Evolutionary conservation across 2,329 filamentous ascomycete species (phyloP).

Genomic region (Diplodia corticola): DNA sequence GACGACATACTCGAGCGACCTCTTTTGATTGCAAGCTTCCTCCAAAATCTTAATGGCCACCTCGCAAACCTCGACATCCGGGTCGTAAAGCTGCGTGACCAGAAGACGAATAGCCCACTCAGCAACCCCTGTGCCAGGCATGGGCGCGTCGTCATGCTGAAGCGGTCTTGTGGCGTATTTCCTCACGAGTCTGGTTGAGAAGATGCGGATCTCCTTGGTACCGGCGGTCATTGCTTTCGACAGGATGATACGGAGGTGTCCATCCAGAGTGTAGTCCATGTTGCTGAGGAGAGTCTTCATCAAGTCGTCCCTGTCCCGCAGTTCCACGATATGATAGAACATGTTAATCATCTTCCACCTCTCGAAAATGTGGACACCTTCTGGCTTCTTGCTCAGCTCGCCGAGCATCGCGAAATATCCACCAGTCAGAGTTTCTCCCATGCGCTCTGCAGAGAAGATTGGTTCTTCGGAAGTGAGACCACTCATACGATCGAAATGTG

Average conservation of each 20-base stretch:
- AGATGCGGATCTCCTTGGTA: conserved; percentile 86
- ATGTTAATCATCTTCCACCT: conserved; percentile 99
- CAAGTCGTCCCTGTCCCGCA: conserved; percentile 86
- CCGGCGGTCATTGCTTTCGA: conserved; percentile 92
- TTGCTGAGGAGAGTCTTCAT: conserved; percentile 85
- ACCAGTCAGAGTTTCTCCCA: conserved; percentile 82
- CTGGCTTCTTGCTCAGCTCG: conserved; percentile 76
- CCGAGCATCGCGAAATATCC: conserved; percentile 95
- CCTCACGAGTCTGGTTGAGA: conserved; percentile 80
- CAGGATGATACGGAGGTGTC: conserved; percentile 86
- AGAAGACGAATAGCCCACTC: conserved; percentile 96
- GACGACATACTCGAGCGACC: conserved; percentile 91
- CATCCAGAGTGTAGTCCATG: conserved; percentile 83
- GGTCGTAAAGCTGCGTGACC: conserved; percentile 98
- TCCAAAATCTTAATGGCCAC: conserved; percentile 96
- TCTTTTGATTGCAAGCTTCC: conserved; percentile 91
- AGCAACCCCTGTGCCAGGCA: conserved; percentile 62
- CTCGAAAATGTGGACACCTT: conserved; percentile 86
- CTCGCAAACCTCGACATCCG: conserved; percentile 93
- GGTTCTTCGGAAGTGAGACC: conserved; percentile 75
- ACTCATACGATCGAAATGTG: conserved; percentile 86
- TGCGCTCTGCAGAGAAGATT: conserved; percentile 82
- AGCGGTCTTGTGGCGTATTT: conserved; percentile 74
- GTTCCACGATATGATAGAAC: conserved; percentile 97
- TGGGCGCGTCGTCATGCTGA: conserved; percentile 39